Base-by-base conservation (phyloP, 768 basidiomycete species). In the Udeniomyces megalosporus region DNA sequence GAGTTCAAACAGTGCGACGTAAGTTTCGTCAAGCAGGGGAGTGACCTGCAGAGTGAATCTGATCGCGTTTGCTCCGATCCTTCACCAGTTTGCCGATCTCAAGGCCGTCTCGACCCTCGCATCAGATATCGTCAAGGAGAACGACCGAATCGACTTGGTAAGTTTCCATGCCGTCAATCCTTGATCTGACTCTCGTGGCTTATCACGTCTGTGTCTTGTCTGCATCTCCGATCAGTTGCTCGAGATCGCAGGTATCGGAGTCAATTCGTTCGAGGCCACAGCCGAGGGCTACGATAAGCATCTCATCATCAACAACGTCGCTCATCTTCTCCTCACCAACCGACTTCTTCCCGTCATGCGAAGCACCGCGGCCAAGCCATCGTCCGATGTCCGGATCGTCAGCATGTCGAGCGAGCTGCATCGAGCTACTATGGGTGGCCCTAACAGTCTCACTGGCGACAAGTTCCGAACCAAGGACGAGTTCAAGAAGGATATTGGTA, bases 331-430 rank as follows among this genome's bases (percentile, higher is more conserved):
- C 7, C 74, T 56, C 1, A 26, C 38, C 35, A 56, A 56, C 28
- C 55, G 55, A 45, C 55, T 56, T 15, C 55, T 82, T 42, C 80
- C 82, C 2, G 68, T 82, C 2, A 68, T 84, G 51, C 73, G 71
- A 45, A 70, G 74, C 57, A 84, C 84, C 0, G 78, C 81, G 0
- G 66, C 74, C 20, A 70, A 76, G 50, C 71, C 76, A 0, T 72
- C 72, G 26, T 76, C 80, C 0, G 84, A 84, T 62, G 82, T 83
- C 51, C 79, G 83, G 20, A 75, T 85, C 15, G 75, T 84, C 11
- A 77, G 80, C 59, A 82, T 83, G 62, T 42, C 44, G n/a, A 56
- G 55, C 15, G 55, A 56, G 42, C 55, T 56, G 20, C 55, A 56
- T 35, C 55, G 55, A 42, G 42, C 55, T 17, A 56, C 55, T 28